Evolutionary conservation across 1,284 basidiomycete species (phyloP).

Genomic region (Coniferiporia sulphurascens): DNA sequence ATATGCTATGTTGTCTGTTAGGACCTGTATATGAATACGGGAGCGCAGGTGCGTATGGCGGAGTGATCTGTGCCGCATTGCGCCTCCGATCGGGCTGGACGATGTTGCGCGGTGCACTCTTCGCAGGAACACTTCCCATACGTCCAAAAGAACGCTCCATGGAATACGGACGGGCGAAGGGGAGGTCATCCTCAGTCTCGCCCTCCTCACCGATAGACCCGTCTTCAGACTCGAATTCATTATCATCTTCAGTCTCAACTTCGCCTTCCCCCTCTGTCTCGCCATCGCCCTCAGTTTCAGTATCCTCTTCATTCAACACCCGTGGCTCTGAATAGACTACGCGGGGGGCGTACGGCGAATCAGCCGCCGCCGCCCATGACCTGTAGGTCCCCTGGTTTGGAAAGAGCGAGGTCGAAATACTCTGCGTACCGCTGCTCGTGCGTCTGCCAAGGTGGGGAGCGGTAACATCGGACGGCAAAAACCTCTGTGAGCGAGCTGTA

Average conservation of each 20-base stretch:
- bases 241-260: background rate
- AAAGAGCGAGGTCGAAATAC: no score
- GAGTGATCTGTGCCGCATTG: background rate
- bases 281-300: background rate
- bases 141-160: background rate
- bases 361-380: no score
- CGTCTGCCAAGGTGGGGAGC: background rate
- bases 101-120: conserved; percentile 5
- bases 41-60: background rate
- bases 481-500: background rate
- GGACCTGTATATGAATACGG: background rate
- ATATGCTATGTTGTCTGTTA: background rate
- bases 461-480: background rate
- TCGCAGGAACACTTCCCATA: background rate
- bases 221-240: background rate
- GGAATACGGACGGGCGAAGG: background rate
- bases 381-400: no score
- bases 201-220: background rate
- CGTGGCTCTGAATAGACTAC: no score
- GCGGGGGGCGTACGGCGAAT: no score
- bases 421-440: background rate
- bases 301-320: background rate
- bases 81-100: background rate
- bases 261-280: background rate
- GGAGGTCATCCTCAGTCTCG: background rate